Conservation (phyloP, 805 yeast species). For the Cyberlindnera xylosilytica region DNA sequence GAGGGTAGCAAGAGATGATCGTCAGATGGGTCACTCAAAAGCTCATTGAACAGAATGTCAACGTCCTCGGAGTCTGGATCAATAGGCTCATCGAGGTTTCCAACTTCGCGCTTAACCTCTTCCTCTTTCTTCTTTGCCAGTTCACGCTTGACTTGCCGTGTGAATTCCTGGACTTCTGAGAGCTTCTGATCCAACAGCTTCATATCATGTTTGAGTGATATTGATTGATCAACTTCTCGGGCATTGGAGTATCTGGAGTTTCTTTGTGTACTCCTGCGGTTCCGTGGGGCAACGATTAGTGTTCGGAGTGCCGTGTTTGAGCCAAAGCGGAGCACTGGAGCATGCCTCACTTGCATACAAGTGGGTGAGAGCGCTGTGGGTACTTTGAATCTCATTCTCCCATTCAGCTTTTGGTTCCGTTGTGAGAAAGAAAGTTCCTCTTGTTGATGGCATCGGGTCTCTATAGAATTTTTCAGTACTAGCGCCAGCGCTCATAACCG, state of each 20-base stretch:
- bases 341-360: background rate
- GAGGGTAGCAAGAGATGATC: constrained; percentile 1
- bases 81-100: constrained; percentile 10
- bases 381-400: background rate
- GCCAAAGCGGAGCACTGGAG: too few species aligned
- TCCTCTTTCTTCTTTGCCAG: constrained; percentile 16
- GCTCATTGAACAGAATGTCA: constrained; percentile 19
- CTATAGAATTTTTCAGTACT: background rate
- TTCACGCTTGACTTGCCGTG: constrained; percentile 14
- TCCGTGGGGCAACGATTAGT: constrained; percentile 12
- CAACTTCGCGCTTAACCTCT: constrained; percentile 14
- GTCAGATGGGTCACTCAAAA: background rate
- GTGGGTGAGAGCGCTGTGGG: background rate
- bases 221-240: too few species aligned
- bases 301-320: constrained; percentile 6
- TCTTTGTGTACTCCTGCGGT: constrained; percentile 1
- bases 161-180: constrained; percentile 18
- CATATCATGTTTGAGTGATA: too few species aligned
- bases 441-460: too few species aligned
- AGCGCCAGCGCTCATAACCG: constrained; percentile 1
- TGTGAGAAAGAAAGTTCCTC: too few species aligned
- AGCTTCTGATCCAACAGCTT: constrained; percentile 18
- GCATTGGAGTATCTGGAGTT: background rate
- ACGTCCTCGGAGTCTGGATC: constrained; percentile 23
- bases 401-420: too few species aligned